phyloP scores from a whole-genome alignment of 2,329 filamentous ascomycete genomes.

The Colletotrichum sp. region DNA sequence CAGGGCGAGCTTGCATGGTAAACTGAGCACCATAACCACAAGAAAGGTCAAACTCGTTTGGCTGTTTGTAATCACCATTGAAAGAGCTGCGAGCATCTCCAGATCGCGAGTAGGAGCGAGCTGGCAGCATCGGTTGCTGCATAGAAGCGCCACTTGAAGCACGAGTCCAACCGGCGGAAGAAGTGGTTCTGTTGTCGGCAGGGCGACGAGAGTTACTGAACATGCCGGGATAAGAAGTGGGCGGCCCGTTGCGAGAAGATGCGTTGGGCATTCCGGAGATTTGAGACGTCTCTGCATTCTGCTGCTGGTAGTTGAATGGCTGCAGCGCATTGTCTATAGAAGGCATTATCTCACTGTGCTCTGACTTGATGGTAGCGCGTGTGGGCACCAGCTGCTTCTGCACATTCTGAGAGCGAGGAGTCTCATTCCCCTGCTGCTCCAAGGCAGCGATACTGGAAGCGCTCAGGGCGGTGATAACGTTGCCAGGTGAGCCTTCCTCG shows the following conservation, averaged over 20 bases:
- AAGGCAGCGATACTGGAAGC: conserved; percentile 16
- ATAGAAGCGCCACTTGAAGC: background rate
- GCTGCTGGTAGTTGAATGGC: conserved; percentile 5
- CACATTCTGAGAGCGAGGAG: background rate
- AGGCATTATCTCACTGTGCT: background rate
- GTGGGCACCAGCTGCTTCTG: background rate
- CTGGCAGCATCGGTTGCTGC: background rate
- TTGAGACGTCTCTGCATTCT: background rate
- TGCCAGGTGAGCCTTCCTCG: background rate
- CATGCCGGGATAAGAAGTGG: conserved; percentile 4
- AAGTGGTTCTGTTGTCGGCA: conserved; percentile 6
- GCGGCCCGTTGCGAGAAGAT: background rate
- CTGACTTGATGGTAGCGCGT: background rate
- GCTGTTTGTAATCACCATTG: background rate
- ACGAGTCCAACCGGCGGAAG: conserved; percentile 13
- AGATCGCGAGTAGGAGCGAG: conserved; percentile 1
- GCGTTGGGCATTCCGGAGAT: background rate
- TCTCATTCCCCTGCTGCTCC: conserved; percentile 1
- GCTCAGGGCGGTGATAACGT: conserved; percentile 1
- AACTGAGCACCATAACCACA: background rate
- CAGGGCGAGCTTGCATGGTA: conserved; percentile 1
- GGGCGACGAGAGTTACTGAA: background rate
- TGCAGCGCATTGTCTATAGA: conserved; percentile 1
- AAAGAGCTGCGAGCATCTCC: background rate
- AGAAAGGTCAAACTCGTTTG: background rate